Conservation (phyloP, 169 alveolate genomes). For the Ichthyophthirius multifiliis region DNA sequence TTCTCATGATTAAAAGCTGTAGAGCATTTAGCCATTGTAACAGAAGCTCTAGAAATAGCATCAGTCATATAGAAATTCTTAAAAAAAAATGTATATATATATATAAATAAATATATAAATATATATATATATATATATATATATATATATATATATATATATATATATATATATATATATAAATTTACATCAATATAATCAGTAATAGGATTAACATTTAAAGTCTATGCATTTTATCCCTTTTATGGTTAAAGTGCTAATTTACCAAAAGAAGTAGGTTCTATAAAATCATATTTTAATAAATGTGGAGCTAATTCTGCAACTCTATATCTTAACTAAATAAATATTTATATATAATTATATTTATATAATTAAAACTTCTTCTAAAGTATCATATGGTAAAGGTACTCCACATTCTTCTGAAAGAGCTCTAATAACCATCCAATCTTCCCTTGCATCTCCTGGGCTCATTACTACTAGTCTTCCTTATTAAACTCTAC, state of each 20-base stretch:
- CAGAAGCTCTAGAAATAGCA: slow-evolving; percentile 66
- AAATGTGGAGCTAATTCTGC: slow-evolving; percentile 85
- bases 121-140: not conserved
- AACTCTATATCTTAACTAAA: slow-evolving; percentile 55
- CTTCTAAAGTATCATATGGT: slow-evolving; percentile 71
- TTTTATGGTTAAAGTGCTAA: slow-evolving; percentile 36
- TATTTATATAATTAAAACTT: slow-evolving; percentile 10
- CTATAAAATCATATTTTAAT: slow-evolving; percentile 68
- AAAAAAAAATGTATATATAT: not conserved
- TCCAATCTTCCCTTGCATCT: slow-evolving; percentile 78
- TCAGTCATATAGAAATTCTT: slow-evolving; percentile 80
- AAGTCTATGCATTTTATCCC: not conserved
- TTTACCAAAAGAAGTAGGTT: slow-evolving; percentile 56
- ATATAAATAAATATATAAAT: not conserved
- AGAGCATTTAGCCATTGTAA: slow-evolving; percentile 78
- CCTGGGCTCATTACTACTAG: slow-evolving; percentile 63
- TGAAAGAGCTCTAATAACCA: slow-evolving; percentile 73
- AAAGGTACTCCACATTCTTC: slow-evolving; percentile 69
- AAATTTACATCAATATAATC: slow-evolving; percentile 49
- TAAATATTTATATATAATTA: not conserved
- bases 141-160: not conserved
- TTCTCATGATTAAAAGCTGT: slow-evolving; percentile 61
- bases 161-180: not conserved
- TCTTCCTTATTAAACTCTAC: slow-evolving; percentile 68
- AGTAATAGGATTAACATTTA: slow-evolving; percentile 40